phyloP scores from a whole-genome alignment of 2,329 filamentous ascomycete species.

The Alternaria brassicae region DNA sequence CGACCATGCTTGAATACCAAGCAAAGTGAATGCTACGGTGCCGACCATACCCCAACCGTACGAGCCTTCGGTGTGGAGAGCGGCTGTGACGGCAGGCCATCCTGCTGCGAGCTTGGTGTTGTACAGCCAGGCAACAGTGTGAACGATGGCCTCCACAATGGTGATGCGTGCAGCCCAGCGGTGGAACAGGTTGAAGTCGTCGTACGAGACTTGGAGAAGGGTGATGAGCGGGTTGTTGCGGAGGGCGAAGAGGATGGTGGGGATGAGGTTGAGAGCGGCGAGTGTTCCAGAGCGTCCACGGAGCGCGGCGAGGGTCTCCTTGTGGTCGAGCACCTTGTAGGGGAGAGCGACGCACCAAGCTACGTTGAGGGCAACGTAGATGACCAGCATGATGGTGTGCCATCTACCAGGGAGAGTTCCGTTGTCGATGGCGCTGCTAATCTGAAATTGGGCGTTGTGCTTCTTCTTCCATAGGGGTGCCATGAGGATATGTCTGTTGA shows the following conservation, averaged over 20 bases:
- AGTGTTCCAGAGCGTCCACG: slow-evolving; percentile 86
- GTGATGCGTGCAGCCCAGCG: slow-evolving; percentile 82
- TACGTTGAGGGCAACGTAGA: slow-evolving; percentile 76
- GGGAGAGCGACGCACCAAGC: slow-evolving; percentile 76
- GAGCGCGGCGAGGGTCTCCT: slow-evolving; percentile 76
- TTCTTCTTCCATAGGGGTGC: slow-evolving; percentile 76
- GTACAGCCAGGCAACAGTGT: slow-evolving; percentile 75
- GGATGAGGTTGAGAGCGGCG: slow-evolving; percentile 88
- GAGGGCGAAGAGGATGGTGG: slow-evolving; percentile 84
- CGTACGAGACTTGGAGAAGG: slow-evolving; percentile 86
- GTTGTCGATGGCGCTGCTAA: slow-evolving; percentile 72
- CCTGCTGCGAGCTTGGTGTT: slow-evolving; percentile 69
- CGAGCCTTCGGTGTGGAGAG: slow-evolving; percentile 67
- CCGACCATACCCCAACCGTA: slow-evolving; percentile 70
- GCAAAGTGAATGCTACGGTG: slow-evolving; percentile 65
- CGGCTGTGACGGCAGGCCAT: slow-evolving; percentile 63
- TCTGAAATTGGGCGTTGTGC: slow-evolving; percentile 76
- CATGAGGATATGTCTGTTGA: slow-evolving; percentile 70
- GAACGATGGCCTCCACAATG: slow-evolving; percentile 71
- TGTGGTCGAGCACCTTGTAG: slow-evolving; percentile 58
- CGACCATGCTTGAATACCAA: slow-evolving; percentile 75
- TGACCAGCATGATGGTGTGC: slow-evolving; percentile 71
- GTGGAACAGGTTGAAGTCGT: slow-evolving; percentile 92
- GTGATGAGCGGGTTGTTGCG: slow-evolving; percentile 92
- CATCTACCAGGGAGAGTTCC: slow-evolving; percentile 82